Base-by-base conservation (phyloP, 345 rosid species). In the Populus tremula region DNA sequence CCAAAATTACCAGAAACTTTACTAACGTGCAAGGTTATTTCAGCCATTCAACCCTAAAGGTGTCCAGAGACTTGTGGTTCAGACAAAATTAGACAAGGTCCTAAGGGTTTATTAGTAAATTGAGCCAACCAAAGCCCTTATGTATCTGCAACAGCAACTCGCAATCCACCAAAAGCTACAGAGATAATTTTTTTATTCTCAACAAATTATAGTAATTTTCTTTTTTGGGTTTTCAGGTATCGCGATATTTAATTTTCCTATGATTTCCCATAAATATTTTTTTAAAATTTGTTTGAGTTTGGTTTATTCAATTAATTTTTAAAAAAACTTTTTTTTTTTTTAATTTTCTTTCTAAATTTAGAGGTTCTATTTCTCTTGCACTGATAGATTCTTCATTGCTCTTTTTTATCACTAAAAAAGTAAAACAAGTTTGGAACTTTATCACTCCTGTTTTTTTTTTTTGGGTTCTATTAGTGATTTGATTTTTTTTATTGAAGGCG, bases 131-230 rank as follows among this genome's bases (percentile, higher is more conserved):
- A 12, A 35, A 45, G 75, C 49, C 29, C 50, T 50, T 38, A 69
- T 62, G 74, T 35, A 74, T 74, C 75, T 62, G 74, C 75, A 35
- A 23, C 74, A 74, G 75, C 78, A 47, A 35, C 65, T 62, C 75
- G 64, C 16, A 79, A 73, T 41, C 77, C 77, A 79, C 33, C 81
- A 66, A 67, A 23, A 67, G 76, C 73, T 59, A 70, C 63, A 77
- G 80, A 45, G 61, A 77, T 8, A 23, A 54, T 56, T 25, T 53
- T 53, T 67, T 68, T 54, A 27, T 21, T 21, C 21, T 25, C 2
- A 11, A 59, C 38, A 77, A 67, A 33, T n/a, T 9, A n/a, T 62
- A 41, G 45, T 41, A n/a, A 4, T n/a, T 25, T 36, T 23, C 50
- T 10, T 20, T 47, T 73, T 67, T 41, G 67, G 70, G 70, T 35